phyloP scores from a whole-genome alignment of 2,329 filamentous ascomycete species.

The Venturiaceae sp. region DNA sequence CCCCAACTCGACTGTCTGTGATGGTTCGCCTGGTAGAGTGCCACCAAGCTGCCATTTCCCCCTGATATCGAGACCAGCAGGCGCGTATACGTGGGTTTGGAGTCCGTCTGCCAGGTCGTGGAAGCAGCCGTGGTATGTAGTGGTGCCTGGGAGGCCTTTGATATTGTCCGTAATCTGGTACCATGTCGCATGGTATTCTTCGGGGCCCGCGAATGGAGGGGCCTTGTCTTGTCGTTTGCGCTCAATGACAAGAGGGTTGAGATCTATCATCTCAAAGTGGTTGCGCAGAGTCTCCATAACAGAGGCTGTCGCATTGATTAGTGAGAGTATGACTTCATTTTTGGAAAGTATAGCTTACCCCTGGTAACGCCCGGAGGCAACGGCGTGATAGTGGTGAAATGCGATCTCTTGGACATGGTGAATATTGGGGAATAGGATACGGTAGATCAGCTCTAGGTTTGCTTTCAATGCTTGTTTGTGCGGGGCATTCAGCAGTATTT shows the following conservation, averaged over 20 bases:
- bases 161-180: constrained; percentile 47
- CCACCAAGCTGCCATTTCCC: constrained; percentile 71
- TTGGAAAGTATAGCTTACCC: not conserved
- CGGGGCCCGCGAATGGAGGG: constrained; percentile 54
- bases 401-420: constrained; percentile 57
- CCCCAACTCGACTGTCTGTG: constrained; percentile 55
- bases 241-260: constrained; percentile 74
- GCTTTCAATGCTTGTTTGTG: too few relatives aligned
- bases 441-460: too few relatives aligned
- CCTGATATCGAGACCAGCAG: constrained; percentile 69
- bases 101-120: constrained; percentile 63
- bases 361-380: constrained; percentile 60
- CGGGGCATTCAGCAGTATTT: not conserved
- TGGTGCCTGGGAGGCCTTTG: constrained; percentile 60
- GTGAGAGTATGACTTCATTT: not conserved
- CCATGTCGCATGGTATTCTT: constrained; percentile 67
- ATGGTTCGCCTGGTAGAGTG: constrained; percentile 58
- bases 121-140: constrained; percentile 74
- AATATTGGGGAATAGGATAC: too few relatives aligned
- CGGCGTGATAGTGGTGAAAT: constrained; percentile 71
- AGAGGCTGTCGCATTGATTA: constrained; percentile 30
- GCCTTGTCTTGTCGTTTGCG: constrained; percentile 56
- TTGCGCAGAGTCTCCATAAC: constrained; percentile 68
- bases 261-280: constrained; percentile 75
- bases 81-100: constrained; percentile 76